phyloP scores from a whole-genome alignment of 495 filamentous ascomycete species.

The Penicillium roqueforti region DNA sequence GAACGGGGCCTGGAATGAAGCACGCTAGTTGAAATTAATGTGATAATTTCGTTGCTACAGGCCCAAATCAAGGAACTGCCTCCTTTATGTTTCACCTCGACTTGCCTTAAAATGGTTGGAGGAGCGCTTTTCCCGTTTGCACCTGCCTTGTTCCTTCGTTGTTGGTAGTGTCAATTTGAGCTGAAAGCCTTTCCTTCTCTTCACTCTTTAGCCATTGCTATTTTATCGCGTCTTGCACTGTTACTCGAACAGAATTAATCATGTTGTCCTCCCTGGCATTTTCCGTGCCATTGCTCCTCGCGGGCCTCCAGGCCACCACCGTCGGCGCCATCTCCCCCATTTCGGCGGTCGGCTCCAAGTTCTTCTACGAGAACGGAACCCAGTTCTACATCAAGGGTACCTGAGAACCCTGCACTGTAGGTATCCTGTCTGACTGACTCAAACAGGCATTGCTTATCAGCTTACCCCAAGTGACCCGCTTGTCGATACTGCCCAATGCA shows the following conservation, averaged over 20 bases:
- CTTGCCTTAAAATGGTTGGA: not conserved
- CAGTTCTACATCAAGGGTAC: constrained; percentile 82
- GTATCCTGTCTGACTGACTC: constrained; percentile 8
- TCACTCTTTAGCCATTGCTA: not conserved
- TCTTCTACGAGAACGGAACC: constrained; percentile 71
- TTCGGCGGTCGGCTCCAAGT: constrained; percentile 71
- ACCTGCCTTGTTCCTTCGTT: not conserved
- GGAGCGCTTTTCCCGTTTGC: not conserved
- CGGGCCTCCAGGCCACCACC: constrained; percentile 23
- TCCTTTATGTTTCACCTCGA: not conserved
- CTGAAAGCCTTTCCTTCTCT: not conserved
- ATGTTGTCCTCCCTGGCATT: constrained; percentile 27
- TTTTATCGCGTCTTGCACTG: not conserved
- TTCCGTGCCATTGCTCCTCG: constrained; percentile 27
- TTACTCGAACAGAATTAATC: constrained; percentile 1
- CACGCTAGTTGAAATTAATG: constrained; percentile 1
- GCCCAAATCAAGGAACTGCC: constrained; percentile 15
- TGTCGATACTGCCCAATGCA: constrained; percentile 69
- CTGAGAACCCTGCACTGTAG: not conserved
- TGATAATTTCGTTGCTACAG: constrained; percentile 15
- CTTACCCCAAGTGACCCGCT: constrained; percentile 68
- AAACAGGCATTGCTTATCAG: constrained; percentile 66
- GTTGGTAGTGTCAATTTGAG: not conserved
- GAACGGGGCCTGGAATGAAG: constrained; percentile 1
- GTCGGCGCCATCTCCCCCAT: constrained; percentile 52